Base-by-base conservation (phyloP, 108 stramenopile species). In the Conticribra weissflogii region DNA sequence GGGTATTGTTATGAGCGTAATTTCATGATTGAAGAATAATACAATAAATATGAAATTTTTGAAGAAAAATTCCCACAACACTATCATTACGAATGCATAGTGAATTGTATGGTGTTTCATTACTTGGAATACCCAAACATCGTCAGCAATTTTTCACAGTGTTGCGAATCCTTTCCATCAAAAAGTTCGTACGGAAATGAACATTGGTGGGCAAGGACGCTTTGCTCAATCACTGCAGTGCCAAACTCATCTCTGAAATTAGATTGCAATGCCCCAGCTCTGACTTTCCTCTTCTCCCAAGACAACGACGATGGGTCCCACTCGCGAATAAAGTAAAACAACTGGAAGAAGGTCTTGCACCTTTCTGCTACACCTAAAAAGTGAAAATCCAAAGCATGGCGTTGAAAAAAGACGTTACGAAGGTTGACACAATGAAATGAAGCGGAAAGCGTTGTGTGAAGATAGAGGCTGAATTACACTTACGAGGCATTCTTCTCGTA, bases 141-240 rank as follows among this genome's bases (percentile, higher is more conserved):
- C 14, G 46, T 29, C 15, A 66, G 74, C 0, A 76, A 25, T 68
- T 49, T 76, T 27, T 45, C 17, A 46, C 59, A 67, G 12, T 49
- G 30, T 8, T 41, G 3, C 2, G 52, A 66, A 29, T 21, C 54
- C 5, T 36, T 72, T 15, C 72, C 72, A 14, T 63, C 52, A 56
- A 76, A 76, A 8, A 76, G 52, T 1, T 76, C 74, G 55, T 68
- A 59, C 0, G 74, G 74, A 41, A 76, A 76, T 41, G 61, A 48
- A 59, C 45, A 49, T 46, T 68, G 60, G 44, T 76, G 74, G 19
- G 74, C 74, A 27, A 76, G 22, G 17, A 54, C 50, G 52, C 74
- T 76, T 54, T 76, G 66, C 48, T 67, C 63, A 15, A 76, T 49
- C 3, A 61, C 46, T 45, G 67, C 45, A 29, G 65, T 60, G 28